Base-by-base conservation (phyloP, 371 early-diverging fungal species). In the Mucor saturninus region DNA sequence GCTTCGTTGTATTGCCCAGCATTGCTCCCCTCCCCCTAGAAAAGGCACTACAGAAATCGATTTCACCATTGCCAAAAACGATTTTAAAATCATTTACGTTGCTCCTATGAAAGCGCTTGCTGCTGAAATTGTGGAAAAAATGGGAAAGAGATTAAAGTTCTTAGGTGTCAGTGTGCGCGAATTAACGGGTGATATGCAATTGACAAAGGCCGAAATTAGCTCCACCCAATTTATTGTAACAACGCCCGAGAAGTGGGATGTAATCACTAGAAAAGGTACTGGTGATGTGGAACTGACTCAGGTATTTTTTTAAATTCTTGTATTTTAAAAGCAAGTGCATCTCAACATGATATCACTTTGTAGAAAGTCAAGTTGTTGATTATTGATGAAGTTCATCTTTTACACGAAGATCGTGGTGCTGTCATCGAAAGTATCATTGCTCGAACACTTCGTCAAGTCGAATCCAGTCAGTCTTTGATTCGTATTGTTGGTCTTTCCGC, bases 171-270 rank as follows among this genome's bases (percentile, higher is more conserved):
- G 83, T 46, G 98, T 97, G 4, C 87, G 91, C 11, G 98, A 98
- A 80, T 80, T 97, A 65, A 98, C 99, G 26, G 81, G 98, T 62
- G 99, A 99, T 74, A 98, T 97, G 91, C 98, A 99, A 68, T 71
- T 98, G 62, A 94, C 98, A 7, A 91, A 92, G 69, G 81, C 91
- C 28, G 98, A 99, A 76, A 90, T 99, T 31, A 75, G 79, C 28
- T 89, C 86, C 15, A 95, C 98, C 2, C 94, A 98, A 74, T 93
- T 99, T 62, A 93, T 99, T 63, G 97, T 99, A 13, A 98, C 98
- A 10, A 99, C 99, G 1, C 99, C 99, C 0, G 99, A 99, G 73
- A 99, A 99, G 73, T 99, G 99, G 97, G 99, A 99, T 83, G 97
- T 98, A 2, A 93, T 98, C 29, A 99, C 99, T 7, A 84, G 99